phyloP scores from a whole-genome alignment of 768 basidiomycete genomes.

The Leccinum sublutescens region DNA sequence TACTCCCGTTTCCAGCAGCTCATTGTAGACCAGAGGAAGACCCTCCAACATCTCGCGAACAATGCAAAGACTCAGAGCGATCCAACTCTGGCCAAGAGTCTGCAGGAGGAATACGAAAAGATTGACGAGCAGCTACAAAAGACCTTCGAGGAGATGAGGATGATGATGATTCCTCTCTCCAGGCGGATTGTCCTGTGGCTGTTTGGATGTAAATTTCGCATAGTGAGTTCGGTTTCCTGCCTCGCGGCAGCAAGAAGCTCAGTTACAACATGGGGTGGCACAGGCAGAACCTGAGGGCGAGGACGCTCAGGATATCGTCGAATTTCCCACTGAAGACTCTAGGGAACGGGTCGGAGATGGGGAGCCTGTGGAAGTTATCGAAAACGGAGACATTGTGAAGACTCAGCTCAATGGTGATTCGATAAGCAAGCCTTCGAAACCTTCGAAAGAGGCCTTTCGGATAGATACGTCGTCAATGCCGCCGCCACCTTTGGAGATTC shows the following conservation, averaged over 20 bases:
- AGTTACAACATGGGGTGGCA: slow-evolving; percentile 17
- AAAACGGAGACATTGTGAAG: slow-evolving; percentile 31
- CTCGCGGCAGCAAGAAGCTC: slow-evolving; percentile 19
- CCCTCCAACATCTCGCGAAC: slow-evolving; percentile 11
- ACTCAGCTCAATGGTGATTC: slow-evolving; percentile 27
- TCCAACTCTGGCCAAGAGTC: slow-evolving; percentile 4
- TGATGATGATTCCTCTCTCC: slow-evolving; percentile 13
- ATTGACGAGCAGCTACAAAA: slow-evolving; percentile 3
- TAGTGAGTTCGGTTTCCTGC: slow-evolving; percentile 1
- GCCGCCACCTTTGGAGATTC: slow-evolving; percentile 36
- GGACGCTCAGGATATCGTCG: slow-evolving; percentile 32
- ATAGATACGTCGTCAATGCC: slow-evolving; percentile 58
- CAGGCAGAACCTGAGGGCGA: slow-evolving; percentile 34
- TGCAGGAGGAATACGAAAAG: slow-evolving; percentile 9
- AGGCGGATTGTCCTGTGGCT: slow-evolving; percentile 14
- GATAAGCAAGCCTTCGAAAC: slow-evolving; percentile 39
- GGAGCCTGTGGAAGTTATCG: slow-evolving; percentile 28
- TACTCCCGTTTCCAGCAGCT: slow-evolving; percentile 15
- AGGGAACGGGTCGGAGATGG: slow-evolving; percentile 40
- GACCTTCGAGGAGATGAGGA: slow-evolving; percentile 20
- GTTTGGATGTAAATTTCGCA: slow-evolving; percentile 1
- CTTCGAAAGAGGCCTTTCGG: slow-evolving; percentile 54
- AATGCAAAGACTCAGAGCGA: slow-evolving; percentile 13
- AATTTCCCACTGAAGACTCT: slow-evolving; percentile 43
- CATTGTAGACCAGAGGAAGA: slow-evolving; percentile 16